Evolutionary conservation across 2,329 filamentous ascomycete species (phyloP), one percentile per base, ranked within the genome.

Genomic region (Cytospora piceae): DNA sequence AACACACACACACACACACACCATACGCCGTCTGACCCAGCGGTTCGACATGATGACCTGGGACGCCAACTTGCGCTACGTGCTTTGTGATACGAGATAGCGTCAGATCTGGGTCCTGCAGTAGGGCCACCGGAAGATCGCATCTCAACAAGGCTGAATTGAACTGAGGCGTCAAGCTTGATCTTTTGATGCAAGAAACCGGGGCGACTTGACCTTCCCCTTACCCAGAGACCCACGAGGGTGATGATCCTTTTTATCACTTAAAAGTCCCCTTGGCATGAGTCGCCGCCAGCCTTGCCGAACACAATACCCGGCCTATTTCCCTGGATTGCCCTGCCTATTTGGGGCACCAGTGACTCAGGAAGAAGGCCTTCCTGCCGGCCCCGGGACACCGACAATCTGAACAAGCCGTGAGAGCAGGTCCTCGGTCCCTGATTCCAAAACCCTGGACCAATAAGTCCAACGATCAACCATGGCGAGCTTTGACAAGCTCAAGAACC

Each of bases 401-500:
- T 57, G 53, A 51, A 32, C 24, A 39, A 52, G 61, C 61, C 31
- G 32, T 37, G 49, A 61, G 22, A 17, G 12, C 37, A 15, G 12
- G 39, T 8, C 39, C 52, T 53, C 52, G 46, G 27, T 37, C 20
- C 39, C 56, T 32, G 31, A 27, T 20, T 12, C 37, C 17, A 4
- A n/a, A 53, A 31, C 32, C 53, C 31, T 34, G 61, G 29, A 6
- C 42, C 53, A 42, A 7, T 54, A 37, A 46, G 58, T 57, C 31
- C 52, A 37, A 31, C 58, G 37, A 63, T 42, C 42, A 65, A 54
- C 58, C 27, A 80, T 80, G 78, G 69, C 75, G 14, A 69, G 71
- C 22, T 70, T 72, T 54, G 73, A 73, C 14, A 68, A 76, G 39
- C 79, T 87, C 58, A 94, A 91, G 77, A 79, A 79, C 68, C 86